These are phyloP conservation scores for Rhodotorula taiwanensis DNA, from an alignment of 768 basidiomycete species.

Conservation along the genomic window DNA sequence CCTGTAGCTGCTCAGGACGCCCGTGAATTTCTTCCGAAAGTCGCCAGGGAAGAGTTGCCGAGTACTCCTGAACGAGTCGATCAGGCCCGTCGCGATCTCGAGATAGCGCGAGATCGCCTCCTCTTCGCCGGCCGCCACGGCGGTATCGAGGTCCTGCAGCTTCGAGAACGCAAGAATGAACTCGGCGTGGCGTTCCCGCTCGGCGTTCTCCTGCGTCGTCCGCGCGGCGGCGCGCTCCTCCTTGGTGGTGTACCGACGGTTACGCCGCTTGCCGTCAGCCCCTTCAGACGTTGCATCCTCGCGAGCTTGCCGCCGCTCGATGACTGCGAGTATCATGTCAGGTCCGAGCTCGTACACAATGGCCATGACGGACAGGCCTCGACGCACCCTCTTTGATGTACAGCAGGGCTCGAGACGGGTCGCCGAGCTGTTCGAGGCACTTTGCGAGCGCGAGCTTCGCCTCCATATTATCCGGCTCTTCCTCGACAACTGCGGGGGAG, in stretches of 20 bases:
- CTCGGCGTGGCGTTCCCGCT: conserved; percentile 61
- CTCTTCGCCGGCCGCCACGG: conserved; percentile 46
- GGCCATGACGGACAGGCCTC: not conserved
- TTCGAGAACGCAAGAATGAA: conserved; percentile 56
- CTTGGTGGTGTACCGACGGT: conserved; percentile 50
- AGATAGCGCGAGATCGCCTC: conserved; percentile 66
- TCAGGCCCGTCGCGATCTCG: conserved; percentile 70
- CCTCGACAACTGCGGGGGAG: conserved; percentile 56
- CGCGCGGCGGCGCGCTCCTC: conserved; percentile 44
- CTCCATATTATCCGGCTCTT: conserved; percentile 68
- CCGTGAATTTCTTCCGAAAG: conserved; percentile 39
- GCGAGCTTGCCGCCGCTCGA: not conserved
- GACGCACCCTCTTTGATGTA: conserved; percentile 70
- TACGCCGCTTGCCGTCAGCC: not conserved
- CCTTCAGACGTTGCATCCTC: not conserved
- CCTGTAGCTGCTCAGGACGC: conserved; percentile 17
- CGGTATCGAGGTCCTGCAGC: conserved; percentile 49
- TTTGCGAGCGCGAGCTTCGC: conserved; percentile 85
- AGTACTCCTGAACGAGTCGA: conserved; percentile 85
- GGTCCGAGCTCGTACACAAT: too few relatives aligned
- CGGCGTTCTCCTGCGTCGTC: conserved; percentile 48
- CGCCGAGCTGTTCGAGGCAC: conserved; percentile 74
- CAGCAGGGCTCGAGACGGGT: conserved; percentile 72
- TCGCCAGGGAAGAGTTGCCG: conserved; percentile 72
- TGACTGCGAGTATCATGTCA: too few relatives aligned